Base-by-base conservation (phyloP, 495 filamentous ascomycete species). In the Penicillium silybi region DNA sequence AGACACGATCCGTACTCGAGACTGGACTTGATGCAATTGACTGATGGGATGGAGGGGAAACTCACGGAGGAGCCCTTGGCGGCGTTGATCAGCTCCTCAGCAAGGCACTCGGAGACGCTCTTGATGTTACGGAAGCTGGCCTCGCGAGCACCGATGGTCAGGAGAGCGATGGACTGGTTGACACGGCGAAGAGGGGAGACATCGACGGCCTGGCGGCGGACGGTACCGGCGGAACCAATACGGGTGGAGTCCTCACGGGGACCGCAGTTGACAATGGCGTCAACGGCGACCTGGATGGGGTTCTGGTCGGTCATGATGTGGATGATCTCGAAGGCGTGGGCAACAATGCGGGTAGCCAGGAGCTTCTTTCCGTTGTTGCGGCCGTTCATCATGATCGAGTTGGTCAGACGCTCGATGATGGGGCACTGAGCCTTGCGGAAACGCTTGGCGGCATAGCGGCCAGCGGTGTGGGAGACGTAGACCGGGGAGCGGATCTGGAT, bases 331-430 rank as follows among this genome's bases (percentile, higher is more conserved):
- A 99, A 99, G 63, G 92, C 76, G 80, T 99, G 93, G 56, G 92
- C 92, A 67, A 99, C 92, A 58, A 99, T 99, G 75, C 93, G 91
- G 74, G 97, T 91, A 70, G 93, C 95, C 90, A 95, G 95, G 59
- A 97, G 86, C 89, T 99, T 99, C 87, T 99, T 99, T 78, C 93
- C 93, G 88, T 95, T 97, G 86, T 99, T 99, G 78, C 93, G 95
- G 72, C 93, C 93, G 84, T 99, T 96, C 95, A 97, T 97, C 93
- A 99, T 99, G 64, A 99, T 85, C 22, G 93, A 97, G 85, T 99
- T 99, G 80, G 95, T 97, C 54, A 99, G 86, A 73, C 93, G 92
- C 88, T 99, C 93, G 66, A 99, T 96, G 84, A 99, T 97, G 62
- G 93, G 93, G 87, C 93, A 97, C 85, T 97, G 92, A 70, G 95